phyloP scores from a whole-genome alignment of 23 red algal genomes.

The Agarophyton chilense region DNA sequence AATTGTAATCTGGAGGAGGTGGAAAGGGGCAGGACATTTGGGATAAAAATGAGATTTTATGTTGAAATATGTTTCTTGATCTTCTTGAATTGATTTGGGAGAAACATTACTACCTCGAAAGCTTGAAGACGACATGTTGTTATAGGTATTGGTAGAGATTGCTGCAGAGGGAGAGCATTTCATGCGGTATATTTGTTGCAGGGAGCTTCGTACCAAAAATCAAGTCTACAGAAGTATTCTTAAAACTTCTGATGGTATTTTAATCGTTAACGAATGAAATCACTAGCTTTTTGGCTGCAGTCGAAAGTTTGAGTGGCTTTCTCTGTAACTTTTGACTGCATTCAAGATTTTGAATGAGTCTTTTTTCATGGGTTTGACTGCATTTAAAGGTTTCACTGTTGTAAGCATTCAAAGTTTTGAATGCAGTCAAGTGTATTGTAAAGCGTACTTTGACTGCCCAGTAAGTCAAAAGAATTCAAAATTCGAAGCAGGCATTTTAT shows the following conservation, averaged over 20 bases:
- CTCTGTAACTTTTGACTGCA: neutral
- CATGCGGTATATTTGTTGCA: too few relatives aligned
- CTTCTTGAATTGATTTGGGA: too few relatives aligned
- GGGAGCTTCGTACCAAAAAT: too few relatives aligned
- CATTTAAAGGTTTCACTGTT: neutral
- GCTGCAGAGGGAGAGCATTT: too few relatives aligned
- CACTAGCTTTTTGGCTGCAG: constrained; percentile 7
- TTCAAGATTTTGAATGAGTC: neutral
- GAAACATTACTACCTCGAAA: too few relatives aligned
- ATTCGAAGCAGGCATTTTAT: too few relatives aligned
- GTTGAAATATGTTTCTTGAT: too few relatives aligned
- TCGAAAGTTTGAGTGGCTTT: neutral
- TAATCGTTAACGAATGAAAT: too few relatives aligned
- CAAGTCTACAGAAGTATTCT: too few relatives aligned
- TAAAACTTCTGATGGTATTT: too few relatives aligned
- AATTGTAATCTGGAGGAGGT: neutral
- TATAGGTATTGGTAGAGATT: too few relatives aligned
- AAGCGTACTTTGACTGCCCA: neutral
- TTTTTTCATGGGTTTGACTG: neutral
- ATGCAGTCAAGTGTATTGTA: constrained; percentile 14
- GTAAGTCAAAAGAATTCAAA: neutral
- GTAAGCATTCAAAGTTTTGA: neutral
- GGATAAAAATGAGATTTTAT: neutral
- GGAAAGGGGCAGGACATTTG: neutral
- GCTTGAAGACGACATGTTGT: too few relatives aligned